Evolutionary conservation across 805 yeast genomes (phyloP).

Genomic region (Tetrapisispora namnaoensis): DNA sequence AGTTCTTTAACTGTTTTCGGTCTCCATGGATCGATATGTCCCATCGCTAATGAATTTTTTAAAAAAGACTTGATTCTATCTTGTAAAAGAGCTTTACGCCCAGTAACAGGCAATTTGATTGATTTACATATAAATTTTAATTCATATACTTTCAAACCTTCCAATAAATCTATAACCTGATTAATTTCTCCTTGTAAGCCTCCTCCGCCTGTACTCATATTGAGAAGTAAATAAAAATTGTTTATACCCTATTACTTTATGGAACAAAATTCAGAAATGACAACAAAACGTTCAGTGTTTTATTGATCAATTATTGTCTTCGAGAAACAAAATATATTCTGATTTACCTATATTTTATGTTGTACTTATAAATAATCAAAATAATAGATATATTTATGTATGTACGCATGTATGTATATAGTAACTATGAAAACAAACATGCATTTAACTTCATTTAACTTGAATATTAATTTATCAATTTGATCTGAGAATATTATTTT

Average conservation of each 20-base stretch:
- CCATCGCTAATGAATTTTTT: conserved; percentile 32
- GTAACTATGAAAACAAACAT: no score
- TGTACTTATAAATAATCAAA: no score
- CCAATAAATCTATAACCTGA: conserved; percentile 27
- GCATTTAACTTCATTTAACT: no score
- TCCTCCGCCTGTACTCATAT: conserved; percentile 8
- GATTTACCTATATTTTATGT: no score
- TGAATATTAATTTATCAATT: not conserved
- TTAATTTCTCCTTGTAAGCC: conserved; percentile 24
- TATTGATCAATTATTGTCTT: no score
- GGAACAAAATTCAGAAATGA: not conserved
- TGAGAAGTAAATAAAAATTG: not conserved
- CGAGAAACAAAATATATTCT: no score
- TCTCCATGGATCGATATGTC: conserved; percentile 35
- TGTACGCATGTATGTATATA: no score
- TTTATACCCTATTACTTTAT: no score
- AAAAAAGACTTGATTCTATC: conserved; percentile 43
- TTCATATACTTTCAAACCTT: conserved; percentile 38
- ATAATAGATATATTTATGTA: no score
- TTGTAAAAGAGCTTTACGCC: conserved; percentile 52
- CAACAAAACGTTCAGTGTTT: not conserved
- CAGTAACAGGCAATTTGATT: conserved; percentile 40
- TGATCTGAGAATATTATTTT: not conserved
- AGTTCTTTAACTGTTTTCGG: conserved; percentile 38
- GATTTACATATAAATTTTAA: conserved; percentile 45